Evolutionary conservation across 768 basidiomycete genomes (phyloP).

Genomic region (Kwoniella botswanensis): DNA sequence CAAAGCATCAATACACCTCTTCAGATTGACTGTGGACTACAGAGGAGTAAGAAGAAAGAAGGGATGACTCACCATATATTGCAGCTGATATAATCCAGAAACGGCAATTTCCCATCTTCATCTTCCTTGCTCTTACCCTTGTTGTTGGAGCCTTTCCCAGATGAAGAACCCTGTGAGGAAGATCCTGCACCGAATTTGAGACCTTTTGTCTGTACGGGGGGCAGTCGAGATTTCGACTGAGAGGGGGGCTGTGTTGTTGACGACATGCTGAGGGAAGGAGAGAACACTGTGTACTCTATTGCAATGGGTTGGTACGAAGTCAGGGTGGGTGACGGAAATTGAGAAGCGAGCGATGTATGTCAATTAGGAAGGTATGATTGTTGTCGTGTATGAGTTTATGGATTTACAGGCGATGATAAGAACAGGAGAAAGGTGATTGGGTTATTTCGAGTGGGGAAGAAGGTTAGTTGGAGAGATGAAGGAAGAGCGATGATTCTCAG

Average conservation of each 20-base stretch:
- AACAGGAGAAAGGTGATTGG: too few relatives aligned
- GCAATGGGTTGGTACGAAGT: neutral
- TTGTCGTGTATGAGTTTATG: too few relatives aligned
- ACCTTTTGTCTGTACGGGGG: neutral
- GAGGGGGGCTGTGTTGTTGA: too few relatives aligned
- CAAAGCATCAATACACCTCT: too few relatives aligned
- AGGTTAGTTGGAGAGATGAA: too few relatives aligned
- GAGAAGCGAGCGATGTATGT: too few relatives aligned
- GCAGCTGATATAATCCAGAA: conserved; percentile 36
- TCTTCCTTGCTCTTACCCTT: conserved; percentile 3
- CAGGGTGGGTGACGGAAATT: too few relatives aligned
- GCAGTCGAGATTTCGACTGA: neutral
- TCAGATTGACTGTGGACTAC: too few relatives aligned
- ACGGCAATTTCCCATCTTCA: conserved; percentile 18
- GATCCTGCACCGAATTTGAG: neutral
- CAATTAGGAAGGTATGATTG: too few relatives aligned
- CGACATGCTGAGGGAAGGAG: neutral
- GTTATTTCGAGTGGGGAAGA: too few relatives aligned
- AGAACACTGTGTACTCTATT: neutral
- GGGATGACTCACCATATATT: conserved; percentile 27
- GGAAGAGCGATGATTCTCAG: too few relatives aligned
- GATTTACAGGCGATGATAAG: too few relatives aligned
- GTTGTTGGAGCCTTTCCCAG: neutral
- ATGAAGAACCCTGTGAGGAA: conserved; percentile 3
- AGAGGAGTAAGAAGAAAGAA: neutral